phyloP scores from a whole-genome alignment of 352 stramenopile genomes.

The Blastocystis sp. region DNA sequence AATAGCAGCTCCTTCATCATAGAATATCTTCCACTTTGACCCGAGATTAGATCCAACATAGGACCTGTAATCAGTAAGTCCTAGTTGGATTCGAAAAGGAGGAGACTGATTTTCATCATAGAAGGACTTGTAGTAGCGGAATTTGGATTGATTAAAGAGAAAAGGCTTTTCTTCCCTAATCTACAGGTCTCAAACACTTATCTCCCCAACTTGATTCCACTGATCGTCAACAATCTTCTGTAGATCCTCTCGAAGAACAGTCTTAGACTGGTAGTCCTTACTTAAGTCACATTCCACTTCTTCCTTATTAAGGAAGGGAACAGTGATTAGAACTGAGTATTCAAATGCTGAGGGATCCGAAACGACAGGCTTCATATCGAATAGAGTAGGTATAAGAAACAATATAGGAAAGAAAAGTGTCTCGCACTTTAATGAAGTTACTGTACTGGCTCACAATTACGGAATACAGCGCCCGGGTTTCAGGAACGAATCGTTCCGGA shows the following conservation, averaged over 20 bases:
- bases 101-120: neutral
- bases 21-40: conserved; percentile 21
- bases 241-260: neutral
- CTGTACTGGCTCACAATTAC: neutral
- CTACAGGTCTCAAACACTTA: neutral
- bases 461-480: neutral
- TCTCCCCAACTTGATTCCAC: neutral
- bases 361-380: neutral
- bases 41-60: conserved; percentile 56
- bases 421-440: neutral
- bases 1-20: neutral
- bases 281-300: neutral
- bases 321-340: neutral
- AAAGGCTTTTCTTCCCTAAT: conserved; percentile 15
- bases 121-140: conserved; percentile 8
- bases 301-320: neutral
- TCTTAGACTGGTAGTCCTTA: conserved; percentile 5
- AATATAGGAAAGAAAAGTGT: neutral
- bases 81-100: neutral
- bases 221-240: neutral
- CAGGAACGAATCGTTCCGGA: neutral
- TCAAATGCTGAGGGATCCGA: neutral
- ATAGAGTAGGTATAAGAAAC: neutral
- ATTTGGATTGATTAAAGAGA: conserved; percentile 59
- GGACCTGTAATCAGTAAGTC: conserved; percentile 41